A percentile compares a stretch with the other conserved stretches of the same genome.
These are phyloP conservation scores for Epichloe sp. DNA, from an alignment of 2,329 filamentous ascomycete genomes.

Conservation along the genomic window DNA sequence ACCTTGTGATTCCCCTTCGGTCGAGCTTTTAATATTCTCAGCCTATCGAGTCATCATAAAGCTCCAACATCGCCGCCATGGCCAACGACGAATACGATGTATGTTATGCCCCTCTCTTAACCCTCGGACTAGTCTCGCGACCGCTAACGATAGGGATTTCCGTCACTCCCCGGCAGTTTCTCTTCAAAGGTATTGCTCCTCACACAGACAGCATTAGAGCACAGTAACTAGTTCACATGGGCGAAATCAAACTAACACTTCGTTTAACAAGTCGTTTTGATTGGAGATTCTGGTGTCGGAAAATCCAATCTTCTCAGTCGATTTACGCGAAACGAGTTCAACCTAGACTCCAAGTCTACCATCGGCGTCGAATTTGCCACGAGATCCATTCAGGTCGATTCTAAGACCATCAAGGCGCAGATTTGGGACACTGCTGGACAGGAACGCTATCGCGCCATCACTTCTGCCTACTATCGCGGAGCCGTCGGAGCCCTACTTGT, in stretches of 20 bases:
- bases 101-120: constrained; percentile 27
- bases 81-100: constrained; percentile 99
- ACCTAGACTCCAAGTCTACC: constrained; percentile 98
- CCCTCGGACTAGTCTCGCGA: constrained; percentile 10
- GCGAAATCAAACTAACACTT: constrained; percentile 18
- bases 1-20: neutral
- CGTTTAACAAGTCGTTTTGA: constrained; percentile 66
- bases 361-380: constrained; percentile 99
- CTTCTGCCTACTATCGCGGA: constrained; percentile 96
- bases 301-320: constrained; percentile 99
- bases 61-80: constrained; percentile 46
- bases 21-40: neutral
- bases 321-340: constrained; percentile 99
- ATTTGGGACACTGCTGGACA: constrained; percentile 99
- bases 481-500: constrained; percentile 94
- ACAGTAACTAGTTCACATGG: neutral
- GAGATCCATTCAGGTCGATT: constrained; percentile 94
- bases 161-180: constrained; percentile 51
- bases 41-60: neutral
- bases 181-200: constrained; percentile 77
- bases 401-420: constrained; percentile 99
- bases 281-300: constrained; percentile 97
- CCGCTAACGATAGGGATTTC: constrained; percentile 18
- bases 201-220: constrained; percentile 9
- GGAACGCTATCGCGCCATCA: constrained; percentile 98